Base-by-base conservation (phyloP, 257 asterid genomes). In the Primulina eburnea region DNA sequence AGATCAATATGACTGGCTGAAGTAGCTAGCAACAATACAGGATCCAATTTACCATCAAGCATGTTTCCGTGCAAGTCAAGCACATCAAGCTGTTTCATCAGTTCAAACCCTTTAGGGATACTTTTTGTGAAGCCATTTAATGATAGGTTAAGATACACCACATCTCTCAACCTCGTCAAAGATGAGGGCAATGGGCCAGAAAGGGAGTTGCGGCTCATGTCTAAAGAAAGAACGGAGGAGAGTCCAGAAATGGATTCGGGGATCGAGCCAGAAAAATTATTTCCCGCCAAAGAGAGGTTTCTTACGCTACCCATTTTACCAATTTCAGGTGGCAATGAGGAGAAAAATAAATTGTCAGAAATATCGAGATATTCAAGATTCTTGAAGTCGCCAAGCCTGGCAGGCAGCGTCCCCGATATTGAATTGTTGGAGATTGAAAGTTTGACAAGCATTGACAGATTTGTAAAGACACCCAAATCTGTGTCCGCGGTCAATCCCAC, bases 391-490 rank as follows among this genome's bases (percentile, higher is more conserved):
- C 85, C 89, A 32, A 94, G 77, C 57, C 74, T 84, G 14, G 62
- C 64, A 2, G 95, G 87, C 59, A 94, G 60, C 70, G 73, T 74
- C 24, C 97, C 99, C 6, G 89, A 73, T 50, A 94, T 81, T 20
- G 95, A 91, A 73, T 94, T 94, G 81, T 94, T 91, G 8, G 95
- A 73, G 63, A 94, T 77, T 3, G 99, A 94, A 62, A 94, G 97
- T 21, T 89, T 94, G 17, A 89, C 97, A 5, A 94, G 96, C 96
- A 80, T 86, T 28, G 96, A 82, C 11, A 94, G 92, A 77, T 91
- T 94, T 10, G 96, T 77, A 75, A 94, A 85, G 3, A 84, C 88
- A 55, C 89, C 76, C 76, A 94, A 88, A 80, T 94, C 97, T 12
- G 80, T 90, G 18, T 83, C 89, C 0, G 92, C 99, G 0, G 81